phyloP scores from a whole-genome alignment of 371 early-diverging fungal genomes.

The Blakeslea trispora region DNA sequence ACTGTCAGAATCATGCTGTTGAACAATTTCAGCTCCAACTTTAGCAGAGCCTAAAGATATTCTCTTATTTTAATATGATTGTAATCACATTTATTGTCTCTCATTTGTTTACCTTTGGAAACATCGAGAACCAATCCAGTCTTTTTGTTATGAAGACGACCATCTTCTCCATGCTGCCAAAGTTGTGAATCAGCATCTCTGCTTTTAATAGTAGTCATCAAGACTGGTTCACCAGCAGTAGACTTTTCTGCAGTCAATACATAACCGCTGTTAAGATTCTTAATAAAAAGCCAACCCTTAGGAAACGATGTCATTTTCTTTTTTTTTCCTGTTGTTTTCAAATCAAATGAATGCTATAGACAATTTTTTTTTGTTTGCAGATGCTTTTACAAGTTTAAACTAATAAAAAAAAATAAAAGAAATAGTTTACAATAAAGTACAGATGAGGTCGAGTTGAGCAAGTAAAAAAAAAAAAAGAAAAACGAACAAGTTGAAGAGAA shows the following conservation, averaged over 20 bases:
- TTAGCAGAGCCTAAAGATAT: constrained; percentile 34
- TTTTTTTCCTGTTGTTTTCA: not conserved
- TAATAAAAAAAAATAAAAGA: too few species aligned
- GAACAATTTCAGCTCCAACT: constrained; percentile 48
- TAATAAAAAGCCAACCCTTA: constrained; percentile 63
- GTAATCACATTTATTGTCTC: not conserved
- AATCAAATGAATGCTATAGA: constrained; percentile 9
- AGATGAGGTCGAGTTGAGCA: not conserved
- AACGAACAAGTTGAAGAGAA: not conserved
- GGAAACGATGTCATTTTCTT: constrained; percentile 40
- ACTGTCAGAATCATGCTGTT: constrained; percentile 36
- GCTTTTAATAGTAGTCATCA: constrained; percentile 32
- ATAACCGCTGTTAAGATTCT: constrained; percentile 48
- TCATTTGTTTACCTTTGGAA: constrained; percentile 41
- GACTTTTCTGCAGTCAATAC: constrained; percentile 44
- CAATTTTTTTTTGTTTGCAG: not conserved
- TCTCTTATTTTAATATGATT: not conserved
- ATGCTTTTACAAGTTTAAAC: not conserved
- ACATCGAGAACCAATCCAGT: constrained; percentile 56
- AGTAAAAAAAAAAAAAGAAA: not conserved
- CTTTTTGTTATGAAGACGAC: constrained; percentile 57
- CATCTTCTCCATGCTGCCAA: constrained; percentile 57
- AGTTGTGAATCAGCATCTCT: constrained; percentile 48
- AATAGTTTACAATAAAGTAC: not conserved
- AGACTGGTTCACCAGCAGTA: constrained; percentile 37